Percentiles rank a stretch among this genome's conserved stretches.
Conservation (phyloP, 2,329 filamentous ascomycete species). For the Escovopsis sp. region DNA sequence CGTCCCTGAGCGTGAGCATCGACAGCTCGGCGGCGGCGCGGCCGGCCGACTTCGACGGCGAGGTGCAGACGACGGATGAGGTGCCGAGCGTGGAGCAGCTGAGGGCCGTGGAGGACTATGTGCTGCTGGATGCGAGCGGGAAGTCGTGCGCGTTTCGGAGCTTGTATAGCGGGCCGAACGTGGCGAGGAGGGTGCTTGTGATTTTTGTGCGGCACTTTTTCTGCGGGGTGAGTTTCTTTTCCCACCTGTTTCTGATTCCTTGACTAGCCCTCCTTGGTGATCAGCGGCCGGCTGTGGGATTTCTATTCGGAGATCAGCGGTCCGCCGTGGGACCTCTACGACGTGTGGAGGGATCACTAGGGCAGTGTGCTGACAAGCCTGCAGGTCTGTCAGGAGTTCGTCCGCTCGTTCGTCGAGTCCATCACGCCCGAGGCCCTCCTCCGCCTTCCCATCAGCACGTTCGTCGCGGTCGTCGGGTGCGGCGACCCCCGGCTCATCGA, state of each 20-base stretch:
- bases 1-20: constrained; percentile 18
- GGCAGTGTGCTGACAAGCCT: constrained; percentile 8
- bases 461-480: constrained; percentile 57
- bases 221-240: constrained; percentile 46
- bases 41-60: constrained; percentile 38
- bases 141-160: constrained; percentile 46
- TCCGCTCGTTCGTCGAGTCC: constrained; percentile 43
- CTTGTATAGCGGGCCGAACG: constrained; percentile 40
- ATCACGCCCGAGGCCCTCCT: constrained; percentile 37
- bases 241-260: neutral
- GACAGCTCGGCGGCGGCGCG: constrained; percentile 25
- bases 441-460: constrained; percentile 38
- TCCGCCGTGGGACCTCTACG: too few relatives aligned
- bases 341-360: too few relatives aligned
- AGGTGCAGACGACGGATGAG: constrained; percentile 38
- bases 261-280: too few relatives aligned
- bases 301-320: too few relatives aligned
- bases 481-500: constrained; percentile 53
- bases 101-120: constrained; percentile 35
- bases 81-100: constrained; percentile 35
- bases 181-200: constrained; percentile 43
- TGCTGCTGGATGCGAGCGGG: constrained; percentile 46
- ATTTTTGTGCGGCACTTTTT: constrained; percentile 71
- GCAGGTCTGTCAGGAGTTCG: constrained; percentile 63
- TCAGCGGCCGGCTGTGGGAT: too few relatives aligned